These are phyloP conservation scores for Tillandsia fasciculata DNA, from an alignment of 176 grass and related monocot genomes.

Conservation along the genomic window DNA sequence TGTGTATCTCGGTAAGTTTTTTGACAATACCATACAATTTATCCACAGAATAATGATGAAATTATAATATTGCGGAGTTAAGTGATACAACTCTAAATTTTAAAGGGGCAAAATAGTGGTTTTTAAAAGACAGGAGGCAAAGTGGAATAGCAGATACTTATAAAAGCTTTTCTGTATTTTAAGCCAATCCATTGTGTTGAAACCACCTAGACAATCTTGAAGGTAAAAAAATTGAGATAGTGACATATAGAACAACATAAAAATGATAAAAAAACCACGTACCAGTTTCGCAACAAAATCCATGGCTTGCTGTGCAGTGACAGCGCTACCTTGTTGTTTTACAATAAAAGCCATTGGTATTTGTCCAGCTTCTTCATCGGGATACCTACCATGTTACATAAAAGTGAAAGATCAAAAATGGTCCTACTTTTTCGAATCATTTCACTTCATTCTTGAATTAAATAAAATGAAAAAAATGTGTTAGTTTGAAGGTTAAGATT, in stretches of 20 bases:
- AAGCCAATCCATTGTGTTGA: background rate
- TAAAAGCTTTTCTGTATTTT: too few species aligned
- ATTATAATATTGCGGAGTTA: too few species aligned
- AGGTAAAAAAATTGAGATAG: too few species aligned
- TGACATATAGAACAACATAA: background rate
- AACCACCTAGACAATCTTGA: background rate
- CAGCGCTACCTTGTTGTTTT: conserved; percentile 32
- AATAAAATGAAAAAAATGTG: background rate
- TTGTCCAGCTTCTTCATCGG: conserved; percentile 78
- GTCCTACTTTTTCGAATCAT: background rate
- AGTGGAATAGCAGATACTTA: too few species aligned
- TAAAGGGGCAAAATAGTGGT: too few species aligned
- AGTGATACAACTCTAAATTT: too few species aligned
- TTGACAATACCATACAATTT: too few species aligned
- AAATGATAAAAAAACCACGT: background rate
- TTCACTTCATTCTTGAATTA: background rate
- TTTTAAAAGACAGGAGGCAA: too few species aligned
- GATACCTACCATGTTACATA: conserved; percentile 41
- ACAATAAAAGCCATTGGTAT: conserved; percentile 79
- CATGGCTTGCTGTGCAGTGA: conserved; percentile 49
- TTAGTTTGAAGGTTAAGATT: background rate
- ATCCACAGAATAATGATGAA: too few species aligned
- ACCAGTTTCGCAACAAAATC: conserved; percentile 69
- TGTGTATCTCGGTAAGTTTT: too few species aligned
- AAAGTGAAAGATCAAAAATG: background rate